phyloP scores from a whole-genome alignment of 169 alveolate species.

The Plasmodium gonderi region DNA sequence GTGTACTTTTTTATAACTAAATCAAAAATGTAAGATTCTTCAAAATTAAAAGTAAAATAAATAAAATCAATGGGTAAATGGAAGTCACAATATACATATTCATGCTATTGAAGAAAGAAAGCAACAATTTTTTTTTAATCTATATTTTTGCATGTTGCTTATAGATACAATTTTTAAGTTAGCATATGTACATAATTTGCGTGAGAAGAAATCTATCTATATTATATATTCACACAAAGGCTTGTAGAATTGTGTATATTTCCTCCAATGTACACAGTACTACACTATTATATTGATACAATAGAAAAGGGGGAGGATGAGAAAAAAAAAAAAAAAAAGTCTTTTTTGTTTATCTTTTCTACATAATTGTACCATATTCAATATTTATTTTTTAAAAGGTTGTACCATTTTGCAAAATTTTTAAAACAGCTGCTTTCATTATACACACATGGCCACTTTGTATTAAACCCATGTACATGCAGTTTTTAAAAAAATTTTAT shows the following conservation, averaged over 20 bases:
- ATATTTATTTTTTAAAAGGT: background rate
- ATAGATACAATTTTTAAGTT: background rate
- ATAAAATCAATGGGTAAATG: background rate
- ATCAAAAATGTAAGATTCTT: background rate
- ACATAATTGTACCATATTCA: background rate
- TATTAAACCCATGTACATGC: conserved; percentile 56
- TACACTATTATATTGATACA: background rate
- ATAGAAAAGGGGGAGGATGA: background rate
- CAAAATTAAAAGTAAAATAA: background rate
- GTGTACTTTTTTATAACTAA: background rate
- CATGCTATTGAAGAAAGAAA: background rate
- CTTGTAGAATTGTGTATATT: background rate
- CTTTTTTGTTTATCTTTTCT: background rate
- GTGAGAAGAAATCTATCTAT: background rate
- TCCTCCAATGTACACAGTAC: background rate
- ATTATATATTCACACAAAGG: background rate
- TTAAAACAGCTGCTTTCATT: background rate
- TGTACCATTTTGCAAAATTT: background rate
- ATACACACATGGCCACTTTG: background rate
- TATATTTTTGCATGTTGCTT: background rate
- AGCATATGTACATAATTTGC: background rate
- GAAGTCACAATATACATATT: background rate
- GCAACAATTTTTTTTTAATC: background rate
- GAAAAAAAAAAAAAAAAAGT: background rate
- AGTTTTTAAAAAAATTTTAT: background rate